Conservation (phyloP, 331 rosid genomes). For the Telfairia occidentalis region DNA sequence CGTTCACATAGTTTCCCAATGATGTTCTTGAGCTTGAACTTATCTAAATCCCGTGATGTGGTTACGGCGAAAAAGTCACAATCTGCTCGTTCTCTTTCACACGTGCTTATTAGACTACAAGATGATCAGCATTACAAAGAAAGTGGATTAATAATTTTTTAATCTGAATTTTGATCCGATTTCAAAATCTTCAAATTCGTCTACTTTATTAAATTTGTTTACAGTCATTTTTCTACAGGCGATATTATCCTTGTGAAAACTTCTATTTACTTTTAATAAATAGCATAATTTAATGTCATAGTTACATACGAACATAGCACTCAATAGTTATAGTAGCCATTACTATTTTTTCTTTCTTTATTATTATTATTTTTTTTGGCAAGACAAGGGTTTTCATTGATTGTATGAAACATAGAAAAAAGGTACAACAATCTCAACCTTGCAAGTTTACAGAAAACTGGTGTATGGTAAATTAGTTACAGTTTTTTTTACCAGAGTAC, state of each 20-base stretch:
- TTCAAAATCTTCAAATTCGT: neutral
- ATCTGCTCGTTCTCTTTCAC: neutral
- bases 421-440: neutral
- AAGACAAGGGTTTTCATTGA: neutral
- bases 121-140: neutral
- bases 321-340: neutral
- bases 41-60: neutral
- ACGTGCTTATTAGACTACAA: neutral
- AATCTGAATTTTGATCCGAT: neutral
- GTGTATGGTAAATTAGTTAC: neutral
- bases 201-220: neutral
- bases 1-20: neutral
- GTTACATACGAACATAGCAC: neutral
- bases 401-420: no score
- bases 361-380: no score
- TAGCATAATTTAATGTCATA: neutral
- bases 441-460: neutral
- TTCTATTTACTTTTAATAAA: neutral
- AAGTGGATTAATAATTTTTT: neutral
- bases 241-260: neutral
- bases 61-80: neutral
- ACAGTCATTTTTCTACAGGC: neutral
- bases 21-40: neutral
- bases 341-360: no score
- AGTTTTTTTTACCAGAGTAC: neutral